These are phyloP conservation scores for Hypsizygus marmoreus DNA, from an alignment of 768 basidiomycete genomes.

Conservation along the genomic window DNA sequence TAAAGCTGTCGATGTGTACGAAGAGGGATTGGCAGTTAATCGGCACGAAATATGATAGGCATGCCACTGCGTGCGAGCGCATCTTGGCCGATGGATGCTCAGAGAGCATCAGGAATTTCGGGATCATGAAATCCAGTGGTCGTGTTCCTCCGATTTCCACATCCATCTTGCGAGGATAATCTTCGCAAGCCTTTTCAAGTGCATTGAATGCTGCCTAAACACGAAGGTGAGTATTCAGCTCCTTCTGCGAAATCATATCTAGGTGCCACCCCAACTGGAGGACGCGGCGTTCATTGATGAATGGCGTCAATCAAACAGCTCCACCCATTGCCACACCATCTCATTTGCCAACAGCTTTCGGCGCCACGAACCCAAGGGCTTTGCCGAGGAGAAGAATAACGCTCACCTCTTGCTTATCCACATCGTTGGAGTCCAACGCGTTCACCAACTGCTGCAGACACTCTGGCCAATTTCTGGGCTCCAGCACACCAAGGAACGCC, in stretches of 20 bases:
- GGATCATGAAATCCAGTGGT: constrained; percentile 95
- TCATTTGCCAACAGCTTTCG: constrained; percentile 1
- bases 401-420: constrained; percentile 84
- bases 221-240: constrained; percentile 17
- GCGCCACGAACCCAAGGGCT: constrained; percentile 9
- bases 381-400: too few relatives aligned
- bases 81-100: constrained; percentile 87
- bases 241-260: background rate
- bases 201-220: constrained; percentile 87
- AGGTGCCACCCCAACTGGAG: too few relatives aligned
- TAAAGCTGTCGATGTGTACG: constrained; percentile 90
- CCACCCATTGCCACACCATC: background rate
- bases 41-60: constrained; percentile 90
- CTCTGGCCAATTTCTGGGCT: constrained; percentile 94
- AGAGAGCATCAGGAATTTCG: constrained; percentile 88
- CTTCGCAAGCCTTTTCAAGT: constrained; percentile 94
- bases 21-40: constrained; percentile 85
- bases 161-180: constrained; percentile 94
- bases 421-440: constrained; percentile 74
- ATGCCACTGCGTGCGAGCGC: constrained; percentile 91
- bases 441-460: constrained; percentile 84
- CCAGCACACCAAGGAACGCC: constrained; percentile 82
- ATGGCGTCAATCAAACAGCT: too few relatives aligned
- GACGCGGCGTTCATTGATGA: background rate
- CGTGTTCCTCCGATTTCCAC: constrained; percentile 91